Conservation (phyloP, 2,329 filamentous ascomycete genomes). For the Massarina eburnea region DNA sequence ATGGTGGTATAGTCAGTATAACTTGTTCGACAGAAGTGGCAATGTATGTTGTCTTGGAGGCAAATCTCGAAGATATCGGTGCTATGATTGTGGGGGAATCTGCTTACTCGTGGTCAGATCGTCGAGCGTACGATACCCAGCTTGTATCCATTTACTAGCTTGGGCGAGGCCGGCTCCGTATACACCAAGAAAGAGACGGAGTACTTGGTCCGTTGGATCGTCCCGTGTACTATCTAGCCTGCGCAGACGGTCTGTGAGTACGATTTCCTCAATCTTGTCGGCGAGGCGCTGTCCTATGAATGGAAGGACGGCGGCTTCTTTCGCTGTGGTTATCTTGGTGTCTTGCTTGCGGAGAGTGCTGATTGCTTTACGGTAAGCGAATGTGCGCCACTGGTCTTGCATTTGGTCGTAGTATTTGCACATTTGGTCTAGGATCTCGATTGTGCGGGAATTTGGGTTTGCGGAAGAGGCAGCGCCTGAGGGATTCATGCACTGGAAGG, state of each 20-base stretch:
- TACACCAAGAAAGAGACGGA: slow-evolving; percentile 73
- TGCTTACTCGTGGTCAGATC: slow-evolving; percentile 65
- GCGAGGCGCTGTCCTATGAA: slow-evolving; percentile 74
- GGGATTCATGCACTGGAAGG: slow-evolving; percentile 63
- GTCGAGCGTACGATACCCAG: slow-evolving; percentile 72
- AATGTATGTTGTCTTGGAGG: too few relatives aligned
- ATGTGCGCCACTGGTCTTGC: slow-evolving; percentile 75
- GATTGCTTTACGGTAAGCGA: slow-evolving; percentile 77
- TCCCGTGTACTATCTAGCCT: slow-evolving; percentile 70
- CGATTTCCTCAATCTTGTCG: slow-evolving; percentile 87
- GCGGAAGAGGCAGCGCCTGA: slow-evolving; percentile 48
- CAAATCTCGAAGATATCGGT: too few relatives aligned
- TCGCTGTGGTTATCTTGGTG: slow-evolving; percentile 64
- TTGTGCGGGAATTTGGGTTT: slow-evolving; percentile 75
- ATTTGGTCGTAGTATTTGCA: slow-evolving; percentile 72
- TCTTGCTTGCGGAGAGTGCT: slow-evolving; percentile 68
- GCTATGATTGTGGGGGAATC: too few relatives aligned
- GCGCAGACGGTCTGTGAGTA: slow-evolving; percentile 68
- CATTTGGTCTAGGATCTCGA: slow-evolving; percentile 78
- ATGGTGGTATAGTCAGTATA: too few relatives aligned
- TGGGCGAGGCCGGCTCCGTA: slow-evolving; percentile 75
- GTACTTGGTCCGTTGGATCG: slow-evolving; percentile 65
- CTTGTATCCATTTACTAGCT: slow-evolving; percentile 74
- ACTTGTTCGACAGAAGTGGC: too few relatives aligned
- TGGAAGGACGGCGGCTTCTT: slow-evolving; percentile 68